phyloP scores from a whole-genome alignment of 345 rosid genomes.

The Gossypium ekmanianum region DNA sequence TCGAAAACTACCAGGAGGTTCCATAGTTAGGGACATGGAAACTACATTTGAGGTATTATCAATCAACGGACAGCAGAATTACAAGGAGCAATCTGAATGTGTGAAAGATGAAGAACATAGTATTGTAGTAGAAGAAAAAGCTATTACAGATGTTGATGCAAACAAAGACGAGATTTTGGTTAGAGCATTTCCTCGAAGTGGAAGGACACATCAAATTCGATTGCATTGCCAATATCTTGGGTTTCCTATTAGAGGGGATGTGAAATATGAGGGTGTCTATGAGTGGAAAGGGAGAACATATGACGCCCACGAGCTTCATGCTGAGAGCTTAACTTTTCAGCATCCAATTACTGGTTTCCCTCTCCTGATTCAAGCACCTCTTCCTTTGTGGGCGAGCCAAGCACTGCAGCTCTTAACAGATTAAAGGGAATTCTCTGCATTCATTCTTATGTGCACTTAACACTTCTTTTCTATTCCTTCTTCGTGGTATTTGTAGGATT shows the following conservation, averaged over 20 bases:
- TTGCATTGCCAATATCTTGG: slow-evolving; percentile 90
- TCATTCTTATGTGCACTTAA: background rate
- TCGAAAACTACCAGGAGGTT: slow-evolving; percentile 73
- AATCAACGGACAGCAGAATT: slow-evolving; percentile 37
- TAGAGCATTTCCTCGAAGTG: slow-evolving; percentile 74
- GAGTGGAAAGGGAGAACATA: slow-evolving; percentile 59
- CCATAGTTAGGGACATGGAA: slow-evolving; percentile 76
- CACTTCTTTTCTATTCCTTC: background rate
- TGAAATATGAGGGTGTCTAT: slow-evolving; percentile 75
- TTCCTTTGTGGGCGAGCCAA: slow-evolving; percentile 60
- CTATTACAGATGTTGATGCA: slow-evolving; percentile 23
- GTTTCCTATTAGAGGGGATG: slow-evolving; percentile 75
- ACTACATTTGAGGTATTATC: slow-evolving; percentile 71
- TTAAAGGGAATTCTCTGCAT: background rate
- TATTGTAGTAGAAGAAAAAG: slow-evolving; percentile 47
- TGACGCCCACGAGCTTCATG: slow-evolving; percentile 77
- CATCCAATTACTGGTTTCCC: slow-evolving; percentile 60
- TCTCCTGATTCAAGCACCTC: slow-evolving; percentile 47
- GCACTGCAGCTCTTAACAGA: slow-evolving; percentile 17
- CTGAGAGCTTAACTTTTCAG: slow-evolving; percentile 70
- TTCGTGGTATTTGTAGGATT: background rate
- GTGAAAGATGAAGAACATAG: slow-evolving; percentile 24
- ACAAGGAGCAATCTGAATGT: slow-evolving; percentile 25
- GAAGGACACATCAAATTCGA: slow-evolving; percentile 91
- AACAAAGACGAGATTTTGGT: slow-evolving; percentile 55